Percentiles rank a stretch among this genome's conserved stretches.
Evolutionary conservation across 768 basidiomycete species (phyloP).

Genomic region (Lyophyllum decastes): DNA sequence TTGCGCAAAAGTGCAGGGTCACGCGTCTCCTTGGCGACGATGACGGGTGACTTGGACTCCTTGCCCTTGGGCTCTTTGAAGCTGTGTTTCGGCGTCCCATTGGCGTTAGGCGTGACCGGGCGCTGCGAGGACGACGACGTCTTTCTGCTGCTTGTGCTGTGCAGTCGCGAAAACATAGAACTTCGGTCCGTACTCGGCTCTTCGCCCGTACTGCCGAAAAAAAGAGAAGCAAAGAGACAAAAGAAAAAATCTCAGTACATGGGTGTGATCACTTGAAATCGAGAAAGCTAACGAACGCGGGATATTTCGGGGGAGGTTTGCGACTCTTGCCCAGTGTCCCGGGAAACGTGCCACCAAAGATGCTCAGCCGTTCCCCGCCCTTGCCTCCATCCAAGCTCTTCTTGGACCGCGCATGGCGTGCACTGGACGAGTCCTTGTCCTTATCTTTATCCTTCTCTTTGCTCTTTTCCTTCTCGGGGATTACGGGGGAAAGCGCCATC

Average conservation of each 20-base stretch:
- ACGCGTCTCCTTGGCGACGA: constrained; percentile 26
- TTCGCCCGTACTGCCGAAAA: constrained; percentile 32
- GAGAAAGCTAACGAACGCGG: constrained; percentile 46
- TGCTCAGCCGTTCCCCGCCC: constrained; percentile 66
- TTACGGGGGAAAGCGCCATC: constrained; percentile 26
- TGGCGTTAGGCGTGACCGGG: constrained; percentile 32
- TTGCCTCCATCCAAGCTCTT: constrained; percentile 49
- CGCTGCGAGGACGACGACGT: constrained; percentile 42
- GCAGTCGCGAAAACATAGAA: constrained; percentile 49
- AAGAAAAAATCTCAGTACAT: background rate
- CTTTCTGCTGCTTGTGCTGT: constrained; percentile 41
- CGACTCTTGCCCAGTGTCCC: constrained; percentile 65
- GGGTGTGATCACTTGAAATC: background rate
- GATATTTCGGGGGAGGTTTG: constrained; percentile 81
- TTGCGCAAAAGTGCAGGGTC: constrained; percentile 54
- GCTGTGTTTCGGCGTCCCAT: constrained; percentile 14
- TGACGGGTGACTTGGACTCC: constrained; percentile 7
- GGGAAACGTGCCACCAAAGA: constrained; percentile 73
- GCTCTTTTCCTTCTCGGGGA: constrained; percentile 18
- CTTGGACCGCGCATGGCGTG: constrained; percentile 46
- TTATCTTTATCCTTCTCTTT: constrained; percentile 35
- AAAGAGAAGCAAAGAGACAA: background rate
- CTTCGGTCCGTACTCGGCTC: constrained; percentile 42
- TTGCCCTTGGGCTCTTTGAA: constrained; percentile 11
- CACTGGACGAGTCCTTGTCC: constrained; percentile 30